These are phyloP conservation scores for Capronia epimyces DNA, from an alignment of 2,329 filamentous ascomycete species.

Conservation along the genomic window DNA sequence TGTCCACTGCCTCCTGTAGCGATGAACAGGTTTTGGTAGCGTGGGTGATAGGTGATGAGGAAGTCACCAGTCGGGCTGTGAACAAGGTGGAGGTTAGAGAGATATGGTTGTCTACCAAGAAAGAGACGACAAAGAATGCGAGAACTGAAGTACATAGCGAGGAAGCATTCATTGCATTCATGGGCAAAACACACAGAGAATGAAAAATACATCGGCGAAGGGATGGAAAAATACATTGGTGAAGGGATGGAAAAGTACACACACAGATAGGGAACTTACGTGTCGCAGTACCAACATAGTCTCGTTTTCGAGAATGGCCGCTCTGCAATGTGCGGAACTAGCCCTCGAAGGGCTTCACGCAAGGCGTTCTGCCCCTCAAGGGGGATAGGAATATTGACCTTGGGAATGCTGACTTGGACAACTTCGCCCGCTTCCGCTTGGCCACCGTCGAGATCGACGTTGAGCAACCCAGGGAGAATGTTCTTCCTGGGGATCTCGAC, in stretches of 20 bases:
- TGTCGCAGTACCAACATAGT: constrained; percentile 74
- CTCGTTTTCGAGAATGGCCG: constrained; percentile 58
- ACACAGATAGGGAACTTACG: constrained; percentile 32
- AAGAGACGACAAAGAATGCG: neutral
- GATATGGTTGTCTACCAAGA: too few relatives aligned
- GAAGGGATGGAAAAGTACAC: neutral
- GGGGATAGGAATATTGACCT: constrained; percentile 37
- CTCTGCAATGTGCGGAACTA: constrained; percentile 50
- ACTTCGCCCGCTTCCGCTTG: constrained; percentile 2
- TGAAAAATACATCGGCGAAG: too few relatives aligned
- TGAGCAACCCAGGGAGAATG: constrained; percentile 6
- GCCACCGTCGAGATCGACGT: neutral
- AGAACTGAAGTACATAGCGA: neutral
- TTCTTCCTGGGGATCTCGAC: constrained; percentile 13
- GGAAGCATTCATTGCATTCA: too few relatives aligned
- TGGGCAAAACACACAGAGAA: neutral
- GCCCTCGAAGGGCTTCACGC: constrained; percentile 54
- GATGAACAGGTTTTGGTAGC: constrained; percentile 45
- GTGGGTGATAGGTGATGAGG: constrained; percentile 64
- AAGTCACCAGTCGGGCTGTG: constrained; percentile 58
- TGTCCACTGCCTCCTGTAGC: constrained; percentile 52
- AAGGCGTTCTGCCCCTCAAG: constrained; percentile 58
- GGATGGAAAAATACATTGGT: neutral
- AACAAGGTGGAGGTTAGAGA: neutral
- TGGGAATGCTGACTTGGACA: constrained; percentile 38